Base-by-base conservation (phyloP, 139 green algal species). In the Picochlorum sp. region DNA sequence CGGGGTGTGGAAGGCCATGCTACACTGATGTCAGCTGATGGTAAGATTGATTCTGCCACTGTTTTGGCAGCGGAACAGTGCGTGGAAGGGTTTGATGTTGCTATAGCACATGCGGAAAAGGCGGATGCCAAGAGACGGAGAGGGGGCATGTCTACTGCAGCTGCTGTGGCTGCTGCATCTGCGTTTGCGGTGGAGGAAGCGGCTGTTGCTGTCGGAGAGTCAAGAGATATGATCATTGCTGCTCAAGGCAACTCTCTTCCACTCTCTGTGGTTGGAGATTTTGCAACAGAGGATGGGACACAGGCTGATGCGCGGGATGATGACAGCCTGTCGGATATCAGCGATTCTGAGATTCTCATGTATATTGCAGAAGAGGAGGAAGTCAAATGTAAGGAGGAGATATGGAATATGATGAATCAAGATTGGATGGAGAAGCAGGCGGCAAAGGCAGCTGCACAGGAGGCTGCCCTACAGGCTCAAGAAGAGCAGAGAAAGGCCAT, bases 371-470 rank as follows among this genome's bases (percentile, higher is more conserved):
- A 77, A 30, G 45, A 59, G 49, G 50, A 45, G 7, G 45, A 78
- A 64, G 62, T 79, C 3, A 54, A 45, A 50, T 73, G 45, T 60
- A 78, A 78, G 60, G 66, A 78, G 49, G 71, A 78, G 65, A 78
- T 78, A 44, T 79, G 72, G 72, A 78, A 73, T 63, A 66, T 77
- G 68, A 78, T 77, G 72, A 79, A 79, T 57, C 44, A 50, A 6
- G 73, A 79, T n/a, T 79, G 70, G 63, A 31, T 79, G 45, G 73
- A 79, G 73, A 72, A 72, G 47, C 73, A 77, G 58, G 67, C 55
- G 31, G 62, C 56, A 13, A 78, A 78, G 55, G 13, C 37, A 55
- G 67, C 67, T 30, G 72, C 67, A 37, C n/a, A 60, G 31, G 67
- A 66, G 13, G 71, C 71, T 16, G 63, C 73, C 15, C 60, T 72